phyloP scores from a whole-genome alignment of 2,329 filamentous ascomycete species.

The Coniochaeta hoffmannii region DNA sequence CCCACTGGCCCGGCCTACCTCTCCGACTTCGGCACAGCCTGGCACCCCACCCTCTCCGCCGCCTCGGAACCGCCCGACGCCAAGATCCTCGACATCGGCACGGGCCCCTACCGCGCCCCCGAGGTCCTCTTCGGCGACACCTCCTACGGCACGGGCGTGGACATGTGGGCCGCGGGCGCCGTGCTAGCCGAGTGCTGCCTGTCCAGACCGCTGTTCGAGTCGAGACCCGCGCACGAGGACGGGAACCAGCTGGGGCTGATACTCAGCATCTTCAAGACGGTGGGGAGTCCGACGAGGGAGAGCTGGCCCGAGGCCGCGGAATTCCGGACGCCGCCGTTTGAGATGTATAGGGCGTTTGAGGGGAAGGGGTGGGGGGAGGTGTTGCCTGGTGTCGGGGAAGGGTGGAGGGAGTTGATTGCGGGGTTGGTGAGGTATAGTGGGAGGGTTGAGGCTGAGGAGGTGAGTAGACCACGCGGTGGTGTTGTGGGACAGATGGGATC shows the following conservation, averaged over 20 bases:
- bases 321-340: slow-evolving; percentile 74
- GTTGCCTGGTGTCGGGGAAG: slow-evolving; percentile 50
- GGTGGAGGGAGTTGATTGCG: slow-evolving; percentile 58
- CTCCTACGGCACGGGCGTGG: slow-evolving; percentile 63
- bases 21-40: slow-evolving; percentile 88
- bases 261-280: slow-evolving; percentile 81
- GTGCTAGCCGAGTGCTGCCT: slow-evolving; percentile 71
- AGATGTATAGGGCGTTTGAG: slow-evolving; percentile 76
- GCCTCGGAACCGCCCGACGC: slow-evolving; percentile 53
- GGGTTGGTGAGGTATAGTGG: slow-evolving; percentile 62
- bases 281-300: slow-evolving; percentile 76
- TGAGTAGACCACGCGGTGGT: slow-evolving; percentile 6
- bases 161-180: slow-evolving; percentile 85
- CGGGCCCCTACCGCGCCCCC: slow-evolving; percentile 82
- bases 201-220: slow-evolving; percentile 69
- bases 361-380: slow-evolving; percentile 61
- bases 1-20: slow-evolving; percentile 66
- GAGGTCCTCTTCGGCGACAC: slow-evolving; percentile 83
- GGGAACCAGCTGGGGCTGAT: slow-evolving; percentile 90
- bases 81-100: slow-evolving; percentile 92
- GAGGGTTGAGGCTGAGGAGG: slow-evolving; percentile 61
- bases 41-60: slow-evolving; percentile 56
- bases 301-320: slow-evolving; percentile 72
- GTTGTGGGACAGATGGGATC: too few species aligned
- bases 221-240: slow-evolving; percentile 63